Evolutionary conservation across 2,329 filamentous ascomycete genomes (phyloP), one percentile per base, ranked within the genome.

Genomic region (Fusarium sp.): DNA sequence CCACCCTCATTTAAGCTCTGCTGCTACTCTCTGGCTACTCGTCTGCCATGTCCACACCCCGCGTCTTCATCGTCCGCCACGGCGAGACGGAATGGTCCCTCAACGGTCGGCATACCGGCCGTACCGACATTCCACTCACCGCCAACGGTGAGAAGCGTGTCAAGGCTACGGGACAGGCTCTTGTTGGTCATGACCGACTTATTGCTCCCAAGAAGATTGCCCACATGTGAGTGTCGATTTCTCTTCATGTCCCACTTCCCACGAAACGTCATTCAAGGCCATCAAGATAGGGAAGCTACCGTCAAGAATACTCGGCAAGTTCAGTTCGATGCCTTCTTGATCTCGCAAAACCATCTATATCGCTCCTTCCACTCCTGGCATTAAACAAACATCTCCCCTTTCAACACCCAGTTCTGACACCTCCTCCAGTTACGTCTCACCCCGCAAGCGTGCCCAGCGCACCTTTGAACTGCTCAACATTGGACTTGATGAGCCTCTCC

Each of bases 71-170:
- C 76, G 85, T 95, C 81, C 94, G 95, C 77, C 95, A 98, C 81
- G 96, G 95, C 84, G 95, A 98, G 86, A 98, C 95, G 5, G 95
- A 97, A 86, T 98, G 95, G 95, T 97, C 94, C 6, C 90, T 97
- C 57, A 93, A 93, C 76, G 95, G 95, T 65, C 89, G 91, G 62
- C 94, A 98, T 84, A 98, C 96, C 0, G 93, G 95, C 61, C 88
- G 86, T 31, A 94, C 93, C n/a, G 95, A 98, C 79, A 93, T 98
- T 5, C 92, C 95, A 1, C 87, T 98, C 40, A 98, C 95, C 1
- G 85, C 88, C 60, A 93, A 94, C 80, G 96, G 96, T 62, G 93
- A 95, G 86, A 93, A 91, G 81, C 89, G 93, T 69, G 89, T 95
- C 68, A 86, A 85, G 67, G 91, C 93, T 2, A 98, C 96, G 0